A percentile compares a stretch with the other conserved stretches of the same genome.
Evolutionary conservation across 169 alveolate genomes (phyloP).

Genomic region (Cryptosporidium bovis): DNA sequence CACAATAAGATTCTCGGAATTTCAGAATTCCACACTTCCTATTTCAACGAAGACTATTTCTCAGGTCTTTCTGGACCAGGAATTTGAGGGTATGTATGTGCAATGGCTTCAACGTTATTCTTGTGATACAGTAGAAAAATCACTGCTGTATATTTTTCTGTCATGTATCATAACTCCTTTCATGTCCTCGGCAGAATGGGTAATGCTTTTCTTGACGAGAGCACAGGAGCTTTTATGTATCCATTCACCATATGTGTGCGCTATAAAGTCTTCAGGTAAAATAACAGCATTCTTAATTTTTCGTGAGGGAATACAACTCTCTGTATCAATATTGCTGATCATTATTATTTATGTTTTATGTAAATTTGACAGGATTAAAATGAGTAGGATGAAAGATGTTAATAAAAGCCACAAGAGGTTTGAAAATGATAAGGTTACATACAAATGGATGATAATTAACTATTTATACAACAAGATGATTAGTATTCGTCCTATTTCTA

Average conservation of each 20-base stretch:
- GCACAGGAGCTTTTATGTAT: conserved; percentile 22
- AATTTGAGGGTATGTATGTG: conserved; percentile 57
- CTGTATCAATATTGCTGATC: conserved; percentile 24
- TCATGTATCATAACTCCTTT: conserved; percentile 27
- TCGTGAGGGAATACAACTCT: conserved; percentile 49
- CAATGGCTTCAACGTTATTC: conserved; percentile 67
- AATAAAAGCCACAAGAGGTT: background rate
- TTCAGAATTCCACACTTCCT: conserved; percentile 39
- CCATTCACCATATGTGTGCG: conserved; percentile 45
- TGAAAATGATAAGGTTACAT: background rate
- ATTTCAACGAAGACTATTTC: conserved; percentile 56
- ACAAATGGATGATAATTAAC: conserved; percentile 1
- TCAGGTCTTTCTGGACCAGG: conserved; percentile 67
- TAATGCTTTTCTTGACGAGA: conserved; percentile 6
- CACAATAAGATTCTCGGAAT: conserved; percentile 62
- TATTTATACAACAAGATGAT: conserved; percentile 4
- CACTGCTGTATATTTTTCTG: conserved; percentile 20
- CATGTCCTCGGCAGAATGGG: conserved; percentile 59
- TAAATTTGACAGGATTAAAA: conserved; percentile 5
- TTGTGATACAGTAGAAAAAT: conserved; percentile 17
- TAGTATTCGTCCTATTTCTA: background rate
- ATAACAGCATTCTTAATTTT: conserved; percentile 24
- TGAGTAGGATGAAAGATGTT: background rate
- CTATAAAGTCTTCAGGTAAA: conserved; percentile 27
- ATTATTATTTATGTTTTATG: conserved; percentile 35